A percentile compares a stretch with the other conserved stretches of the same genome.
These are phyloP conservation scores for Xylaria sp. DNA, from an alignment of 2,329 filamentous ascomycete genomes.

Conservation along the genomic window DNA sequence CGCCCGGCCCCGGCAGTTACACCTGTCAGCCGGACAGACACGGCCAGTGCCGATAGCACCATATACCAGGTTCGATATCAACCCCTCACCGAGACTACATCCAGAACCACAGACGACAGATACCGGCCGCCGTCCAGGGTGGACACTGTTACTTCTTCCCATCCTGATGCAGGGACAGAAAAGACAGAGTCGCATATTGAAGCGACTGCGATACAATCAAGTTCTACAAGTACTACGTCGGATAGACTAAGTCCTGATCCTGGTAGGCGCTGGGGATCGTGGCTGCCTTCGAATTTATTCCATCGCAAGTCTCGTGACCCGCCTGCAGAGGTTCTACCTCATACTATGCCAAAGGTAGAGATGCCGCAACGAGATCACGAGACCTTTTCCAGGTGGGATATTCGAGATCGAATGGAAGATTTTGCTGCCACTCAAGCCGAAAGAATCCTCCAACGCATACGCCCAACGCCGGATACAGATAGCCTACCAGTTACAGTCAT, in stretches of 20 bases:
- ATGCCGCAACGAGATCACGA: constrained; percentile 45
- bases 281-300: constrained; percentile 42
- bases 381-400: constrained; percentile 61
- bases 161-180: constrained; percentile 36
- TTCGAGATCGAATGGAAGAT: constrained; percentile 67
- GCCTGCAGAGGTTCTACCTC: constrained; percentile 50
- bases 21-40: constrained; percentile 70
- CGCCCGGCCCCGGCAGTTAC: constrained; percentile 66
- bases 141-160: constrained; percentile 49
- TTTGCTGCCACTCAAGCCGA: constrained; percentile 72
- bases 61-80: constrained; percentile 73
- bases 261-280: constrained; percentile 38
- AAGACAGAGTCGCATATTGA: constrained; percentile 32
- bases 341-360: constrained; percentile 46
- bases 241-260: constrained; percentile 29
- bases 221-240: constrained; percentile 11
- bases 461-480: constrained; percentile 64
- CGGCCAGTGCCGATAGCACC: constrained; percentile 71
- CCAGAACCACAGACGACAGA: constrained; percentile 57
- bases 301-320: constrained; percentile 42
- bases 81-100: constrained; percentile 63
- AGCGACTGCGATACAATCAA: constrained; percentile 29
- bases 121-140: constrained; percentile 52
- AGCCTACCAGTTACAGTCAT: constrained; percentile 70
- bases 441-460: constrained; percentile 66